Percentiles rank a stretch among this genome's conserved stretches.
Conservation (phyloP, 148 eudicot genomes). For the Vaccinium corymbosum region DNA sequence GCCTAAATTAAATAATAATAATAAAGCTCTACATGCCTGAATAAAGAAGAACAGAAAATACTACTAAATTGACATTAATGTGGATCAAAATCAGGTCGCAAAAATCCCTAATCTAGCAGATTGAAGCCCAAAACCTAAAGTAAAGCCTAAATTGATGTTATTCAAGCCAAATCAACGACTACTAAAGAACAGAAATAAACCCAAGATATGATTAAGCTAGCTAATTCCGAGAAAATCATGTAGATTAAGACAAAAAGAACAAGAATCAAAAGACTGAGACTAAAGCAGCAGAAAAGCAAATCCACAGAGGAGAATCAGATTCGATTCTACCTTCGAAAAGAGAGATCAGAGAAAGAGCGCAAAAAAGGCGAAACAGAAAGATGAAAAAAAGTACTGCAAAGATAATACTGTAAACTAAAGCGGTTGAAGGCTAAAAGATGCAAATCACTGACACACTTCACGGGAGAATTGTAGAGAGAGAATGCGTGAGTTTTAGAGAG, state of each 20-base stretch:
- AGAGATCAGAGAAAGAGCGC: conserved; percentile 22
- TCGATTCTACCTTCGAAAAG: conserved; percentile 21
- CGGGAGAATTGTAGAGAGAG: neutral
- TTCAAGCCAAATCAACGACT: neutral
- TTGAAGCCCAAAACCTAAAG: conserved; percentile 5
- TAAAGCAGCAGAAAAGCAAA: conserved; percentile 4
- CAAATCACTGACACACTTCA: conserved; percentile 13
- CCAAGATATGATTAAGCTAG: neutral
- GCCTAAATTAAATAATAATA: neutral
- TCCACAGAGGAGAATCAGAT: conserved; percentile 15
- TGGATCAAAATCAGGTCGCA: neutral
- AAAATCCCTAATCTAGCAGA: neutral
- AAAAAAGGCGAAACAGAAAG: neutral
- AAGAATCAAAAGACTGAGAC: neutral
- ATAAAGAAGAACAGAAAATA: neutral
- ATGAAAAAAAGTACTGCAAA: neutral
- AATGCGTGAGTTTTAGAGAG: neutral
- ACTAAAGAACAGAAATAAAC: neutral
- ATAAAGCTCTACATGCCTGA: neutral
- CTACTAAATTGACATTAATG: neutral
- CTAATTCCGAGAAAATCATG: neutral
- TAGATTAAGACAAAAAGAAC: neutral
- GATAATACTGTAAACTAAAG: neutral
- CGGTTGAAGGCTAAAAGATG: neutral
- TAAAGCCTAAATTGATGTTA: neutral